Evolutionary conservation across 2,329 filamentous ascomycete genomes (phyloP), one percentile per base, ranked within the genome.

Genomic region (Cytospora chrysosperma): DNA sequence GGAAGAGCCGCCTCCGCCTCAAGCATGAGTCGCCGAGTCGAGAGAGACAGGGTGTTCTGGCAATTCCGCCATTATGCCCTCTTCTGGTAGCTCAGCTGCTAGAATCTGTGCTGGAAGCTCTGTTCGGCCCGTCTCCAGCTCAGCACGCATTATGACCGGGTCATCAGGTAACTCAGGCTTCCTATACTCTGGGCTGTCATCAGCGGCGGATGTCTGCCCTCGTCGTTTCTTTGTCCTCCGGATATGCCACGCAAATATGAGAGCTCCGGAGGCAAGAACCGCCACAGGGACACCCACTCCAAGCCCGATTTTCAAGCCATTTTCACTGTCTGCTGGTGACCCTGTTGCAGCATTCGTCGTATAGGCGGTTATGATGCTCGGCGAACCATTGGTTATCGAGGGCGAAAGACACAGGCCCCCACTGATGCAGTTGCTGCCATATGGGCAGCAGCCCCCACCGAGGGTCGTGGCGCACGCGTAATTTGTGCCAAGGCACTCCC

Each of bases 51-150:
- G 19, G 4, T 30, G 28, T 30, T 15, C 28, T 4, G 24, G 32
- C 8, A 59, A 26, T 17, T 59, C 32, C 10, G 49, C 57, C 30
- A 43, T 28, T n/a, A 52, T 43, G 26, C 57, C 43, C 4, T 59
- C 49, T 28, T 52, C 57, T 15, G 57, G 27, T 19, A 52, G 17
- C 12, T 59, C 32, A 8, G 57, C 57, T 6, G 40, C 49, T 9
- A 52, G 49, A 30, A 52, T 59, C 32, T 59, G 47, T 19, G 49
- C 57, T 24, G 57, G 49, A 28, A 53, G 21, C 24, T 59, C 49
- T 28, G 24, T 15, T 26, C 17, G 19, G 24, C 47, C 8, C 10
- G 30, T 21, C 1, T 59, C 56, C 6, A 59, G 47, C 56, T 59
- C 56, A 52, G 30, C 47, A 40, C 47, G 56, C 27, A 52, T 17